Conservation (phyloP, 306 rosid genomes). For the Lathyrus sativus region DNA sequence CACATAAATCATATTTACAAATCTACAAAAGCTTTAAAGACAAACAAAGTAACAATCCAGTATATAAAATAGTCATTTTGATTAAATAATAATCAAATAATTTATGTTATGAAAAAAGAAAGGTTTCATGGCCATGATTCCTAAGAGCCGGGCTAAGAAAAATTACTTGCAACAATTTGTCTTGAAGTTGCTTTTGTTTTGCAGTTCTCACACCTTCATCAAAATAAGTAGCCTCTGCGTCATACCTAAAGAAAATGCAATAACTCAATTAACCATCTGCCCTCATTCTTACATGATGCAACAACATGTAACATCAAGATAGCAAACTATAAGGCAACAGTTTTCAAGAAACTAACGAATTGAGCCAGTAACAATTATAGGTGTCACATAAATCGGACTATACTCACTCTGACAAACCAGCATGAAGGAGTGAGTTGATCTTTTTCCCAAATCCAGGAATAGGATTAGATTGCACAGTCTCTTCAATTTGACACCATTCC, state of each 20-base stretch:
- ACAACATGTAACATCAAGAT: constrained; percentile 20
- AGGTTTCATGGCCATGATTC: constrained; percentile 9
- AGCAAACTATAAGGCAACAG: constrained; percentile 7
- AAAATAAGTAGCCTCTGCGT: constrained; percentile 86
- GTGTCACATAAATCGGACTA: constrained; percentile 36
- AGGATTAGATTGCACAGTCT: constrained; percentile 63
- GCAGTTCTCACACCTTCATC: constrained; percentile 94
- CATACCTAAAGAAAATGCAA: constrained; percentile 65
- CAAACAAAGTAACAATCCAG: constrained; percentile 5
- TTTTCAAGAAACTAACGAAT: constrained; percentile 32
- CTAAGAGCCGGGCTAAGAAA: constrained; percentile 36
- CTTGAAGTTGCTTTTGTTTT: constrained; percentile 88
- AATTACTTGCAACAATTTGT: constrained; percentile 88
- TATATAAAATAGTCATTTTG: constrained; percentile 27
- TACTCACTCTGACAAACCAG: constrained; percentile 79
- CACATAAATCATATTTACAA: constrained; percentile 30
- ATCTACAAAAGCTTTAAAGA: constrained; percentile 19
- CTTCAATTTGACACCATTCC: constrained; percentile 84
- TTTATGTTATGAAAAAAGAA: constrained; percentile 23
- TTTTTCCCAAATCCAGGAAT: constrained; percentile 83
- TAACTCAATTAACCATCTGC: constrained; percentile 28
- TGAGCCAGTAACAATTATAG: constrained; percentile 16
- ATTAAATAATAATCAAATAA: not conserved
- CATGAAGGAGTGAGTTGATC: constrained; percentile 63
- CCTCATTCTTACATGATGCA: constrained; percentile 25